Evolutionary conservation across 2,329 filamentous ascomycete genomes (phyloP), one percentile per base, ranked within the genome.

Genomic region (Botrytis fabae): DNA sequence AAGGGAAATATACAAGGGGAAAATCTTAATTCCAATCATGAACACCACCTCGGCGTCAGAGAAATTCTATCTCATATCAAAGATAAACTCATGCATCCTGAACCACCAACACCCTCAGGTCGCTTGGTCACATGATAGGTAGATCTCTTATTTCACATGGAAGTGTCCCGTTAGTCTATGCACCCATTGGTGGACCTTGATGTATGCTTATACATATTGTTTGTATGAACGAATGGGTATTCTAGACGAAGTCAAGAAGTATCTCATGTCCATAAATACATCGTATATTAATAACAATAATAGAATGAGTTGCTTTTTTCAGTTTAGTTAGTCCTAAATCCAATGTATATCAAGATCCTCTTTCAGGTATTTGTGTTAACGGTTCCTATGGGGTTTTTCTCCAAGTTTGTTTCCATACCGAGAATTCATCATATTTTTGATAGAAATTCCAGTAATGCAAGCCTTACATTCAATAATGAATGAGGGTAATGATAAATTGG

Each of bases 261-360:
- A 28, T 57, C 16, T 18, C n/a, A 32, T 6, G 18, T 28, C 5
- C 3, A 28, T 28, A 28, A 14, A 57, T 18, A 28, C 14, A 18
- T 57, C 28, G 2, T n/a, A n/a, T n/a, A n/a, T n/a, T 18, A 57
- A 14, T 18, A 28, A 57, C 4, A 28, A 28, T 18, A 18, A 28
- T 28, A 18, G 14, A 57, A 57, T 28, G 48, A 14, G 9, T 28
- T 54, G n/a, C 5, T 18, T 28, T 28, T 28, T 8, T 57, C 7
- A 4, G n/a, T 28, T 57, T 2, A 1, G 18, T 28, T 18, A 14
- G 1, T 0, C 8, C 7, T 18, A 28, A 0, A 16, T 6, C n/a
- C 8, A 1, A 28, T 57, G 1, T n/a, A 2, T 28, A 57, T 32
- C 14, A 18, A 28, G 6, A 57, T 57, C 3, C 14, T 32, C n/a